Evolutionary conservation across 352 stramenopile species (phyloP).

Genomic region (Phytophthora sansomeana): DNA sequence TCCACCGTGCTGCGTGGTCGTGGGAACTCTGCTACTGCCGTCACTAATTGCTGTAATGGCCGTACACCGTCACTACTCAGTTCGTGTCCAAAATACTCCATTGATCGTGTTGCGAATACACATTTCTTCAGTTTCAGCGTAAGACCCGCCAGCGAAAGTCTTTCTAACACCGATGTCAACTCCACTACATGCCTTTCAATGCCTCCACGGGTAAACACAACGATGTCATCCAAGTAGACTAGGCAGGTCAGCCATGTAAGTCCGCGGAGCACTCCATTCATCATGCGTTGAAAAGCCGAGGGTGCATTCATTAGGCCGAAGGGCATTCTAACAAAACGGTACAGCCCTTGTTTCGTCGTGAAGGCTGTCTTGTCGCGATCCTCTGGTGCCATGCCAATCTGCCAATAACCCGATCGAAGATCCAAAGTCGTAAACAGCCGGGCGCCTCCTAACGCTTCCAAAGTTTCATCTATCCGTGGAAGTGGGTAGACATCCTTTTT

Average conservation of each 20-base stretch:
- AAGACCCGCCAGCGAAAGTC: neutral
- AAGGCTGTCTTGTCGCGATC: slow-evolving; percentile 3
- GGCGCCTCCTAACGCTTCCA: neutral
- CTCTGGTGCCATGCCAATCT: neutral
- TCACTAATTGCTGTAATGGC: neutral
- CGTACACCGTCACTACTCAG: neutral
- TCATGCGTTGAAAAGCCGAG: neutral
- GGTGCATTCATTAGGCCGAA: slow-evolving; percentile 7
- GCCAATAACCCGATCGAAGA: slow-evolving; percentile 1
- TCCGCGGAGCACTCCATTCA: slow-evolving; percentile 1
- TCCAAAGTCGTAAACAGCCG: slow-evolving; percentile 1
- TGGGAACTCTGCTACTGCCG: neutral
- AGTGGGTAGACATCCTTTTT: slow-evolving; percentile 13
- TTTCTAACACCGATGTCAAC: neutral
- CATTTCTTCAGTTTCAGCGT: slow-evolving; percentile 10
- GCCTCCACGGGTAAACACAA: neutral
- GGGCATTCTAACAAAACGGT: neutral
- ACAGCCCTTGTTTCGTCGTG: neutral
- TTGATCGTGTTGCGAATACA: neutral
- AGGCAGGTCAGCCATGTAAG: neutral
- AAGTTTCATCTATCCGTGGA: slow-evolving; percentile 8
- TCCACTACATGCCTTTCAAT: neutral
- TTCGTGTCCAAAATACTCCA: slow-evolving; percentile 5
- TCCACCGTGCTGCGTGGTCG: neutral
- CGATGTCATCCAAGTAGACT: slow-evolving; percentile 4